Percentiles rank a stretch among this genome's conserved stretches.
These are phyloP conservation scores for Aspergillus carlsbadensis DNA, from an alignment of 495 filamentous ascomycete genomes.

Conservation along the genomic window DNA sequence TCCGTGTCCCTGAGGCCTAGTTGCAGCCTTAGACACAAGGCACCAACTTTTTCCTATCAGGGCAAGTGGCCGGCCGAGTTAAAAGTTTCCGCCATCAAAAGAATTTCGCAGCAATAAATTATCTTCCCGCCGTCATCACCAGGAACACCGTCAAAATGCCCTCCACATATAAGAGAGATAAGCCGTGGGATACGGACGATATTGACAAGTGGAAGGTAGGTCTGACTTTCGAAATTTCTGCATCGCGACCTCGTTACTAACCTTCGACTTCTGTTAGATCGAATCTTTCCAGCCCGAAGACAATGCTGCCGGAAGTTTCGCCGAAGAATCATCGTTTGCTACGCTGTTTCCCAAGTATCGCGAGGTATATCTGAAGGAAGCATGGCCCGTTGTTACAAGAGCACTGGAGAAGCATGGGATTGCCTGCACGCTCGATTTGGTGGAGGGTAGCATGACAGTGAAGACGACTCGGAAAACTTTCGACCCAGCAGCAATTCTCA, in stretches of 20 bases:
- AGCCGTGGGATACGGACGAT: constrained; percentile 97
- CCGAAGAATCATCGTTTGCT: constrained; percentile 88
- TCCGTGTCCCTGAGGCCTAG: neutral
- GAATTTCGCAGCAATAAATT: constrained; percentile 25
- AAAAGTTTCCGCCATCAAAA: constrained; percentile 39
- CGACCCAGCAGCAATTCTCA: constrained; percentile 92
- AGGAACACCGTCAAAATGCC: constrained; percentile 61
- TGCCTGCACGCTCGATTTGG: constrained; percentile 85
- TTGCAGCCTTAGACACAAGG: constrained; percentile 15
- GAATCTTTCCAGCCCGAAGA: constrained; percentile 83
- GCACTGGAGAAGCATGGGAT: constrained; percentile 79
- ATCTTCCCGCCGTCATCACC: constrained; percentile 12
- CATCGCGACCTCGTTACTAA: constrained; percentile 15
- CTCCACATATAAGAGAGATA: constrained; percentile 89
- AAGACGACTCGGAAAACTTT: constrained; percentile 94
- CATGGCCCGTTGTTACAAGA: constrained; percentile 83
- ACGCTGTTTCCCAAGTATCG: constrained; percentile 98
- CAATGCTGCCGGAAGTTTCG: constrained; percentile 81
- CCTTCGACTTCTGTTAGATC: constrained; percentile 44
- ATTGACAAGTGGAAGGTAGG: constrained; percentile 94
- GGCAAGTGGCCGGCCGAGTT: constrained; percentile 33
- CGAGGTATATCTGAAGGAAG: constrained; percentile 86
- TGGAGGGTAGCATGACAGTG: constrained; percentile 94
- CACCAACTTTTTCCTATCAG: constrained; percentile 19
- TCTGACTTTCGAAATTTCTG: neutral